These are phyloP conservation scores for Pythium dissimile DNA, from an alignment of 352 stramenopile genomes.

Conservation along the genomic window DNA sequence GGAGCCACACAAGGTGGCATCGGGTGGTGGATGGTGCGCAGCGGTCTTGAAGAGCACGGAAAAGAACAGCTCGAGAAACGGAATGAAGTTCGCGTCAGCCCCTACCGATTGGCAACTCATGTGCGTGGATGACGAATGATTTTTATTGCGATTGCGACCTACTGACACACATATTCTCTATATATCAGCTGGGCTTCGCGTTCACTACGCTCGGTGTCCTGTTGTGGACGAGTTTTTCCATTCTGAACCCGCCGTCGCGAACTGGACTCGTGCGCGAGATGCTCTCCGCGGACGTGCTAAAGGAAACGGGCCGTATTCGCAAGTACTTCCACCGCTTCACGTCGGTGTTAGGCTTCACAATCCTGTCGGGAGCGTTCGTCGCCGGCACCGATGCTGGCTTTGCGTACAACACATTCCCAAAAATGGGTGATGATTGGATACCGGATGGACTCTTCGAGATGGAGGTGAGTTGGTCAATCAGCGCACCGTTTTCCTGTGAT, in stretches of 20 bases:
- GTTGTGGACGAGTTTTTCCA: conserved; percentile 93
- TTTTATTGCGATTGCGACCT: too few relatives aligned
- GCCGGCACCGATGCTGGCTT: conserved; percentile 98
- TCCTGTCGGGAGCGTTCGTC: conserved; percentile 93
- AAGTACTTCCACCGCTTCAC: conserved; percentile 60
- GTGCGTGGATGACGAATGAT: too few relatives aligned
- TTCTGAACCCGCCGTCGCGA: conserved; percentile 76
- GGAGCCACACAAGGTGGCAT: conserved; percentile 79
- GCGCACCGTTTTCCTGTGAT: neutral
- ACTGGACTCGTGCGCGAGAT: conserved; percentile 64
- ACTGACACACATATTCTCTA: neutral
- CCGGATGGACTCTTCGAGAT: conserved; percentile 91
- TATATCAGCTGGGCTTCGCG: conserved; percentile 88
- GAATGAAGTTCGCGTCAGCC: conserved; percentile 96
- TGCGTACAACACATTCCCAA: conserved; percentile 98
- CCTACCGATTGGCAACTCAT: conserved; percentile 96
- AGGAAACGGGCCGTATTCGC: conserved; percentile 57
- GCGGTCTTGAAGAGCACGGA: conserved; percentile 93
- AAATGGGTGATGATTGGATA: conserved; percentile 95
- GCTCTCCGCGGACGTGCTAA: conserved; percentile 74
- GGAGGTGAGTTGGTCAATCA: conserved; percentile 22
- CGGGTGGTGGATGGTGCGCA: conserved; percentile 99
- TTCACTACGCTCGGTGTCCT: conserved; percentile 96
- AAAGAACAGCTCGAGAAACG: conserved; percentile 68
- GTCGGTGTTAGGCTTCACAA: conserved; percentile 74